Evolutionary conservation across 805 yeast species (phyloP).

Genomic region (Cyberlindnera misumaiensis): DNA sequence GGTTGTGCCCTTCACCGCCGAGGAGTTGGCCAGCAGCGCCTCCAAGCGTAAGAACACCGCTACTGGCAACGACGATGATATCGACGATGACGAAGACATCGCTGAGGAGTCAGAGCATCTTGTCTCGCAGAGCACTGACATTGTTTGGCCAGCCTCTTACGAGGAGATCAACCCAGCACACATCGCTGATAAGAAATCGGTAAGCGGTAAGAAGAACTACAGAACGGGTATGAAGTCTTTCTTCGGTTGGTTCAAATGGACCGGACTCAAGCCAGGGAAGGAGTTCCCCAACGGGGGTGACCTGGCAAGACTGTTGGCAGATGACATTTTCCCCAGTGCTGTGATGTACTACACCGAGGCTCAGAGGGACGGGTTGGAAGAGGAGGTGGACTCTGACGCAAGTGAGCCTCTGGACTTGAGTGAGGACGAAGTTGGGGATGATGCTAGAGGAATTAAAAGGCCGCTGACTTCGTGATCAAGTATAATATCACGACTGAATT

Average conservation of each 20-base stretch:
- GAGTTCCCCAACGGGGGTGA: conserved; percentile 77
- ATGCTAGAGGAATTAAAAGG: too few species aligned
- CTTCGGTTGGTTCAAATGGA: conserved; percentile 85
- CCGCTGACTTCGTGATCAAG: too few species aligned
- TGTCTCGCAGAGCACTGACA: conserved; percentile 43
- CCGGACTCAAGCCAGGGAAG: conserved; percentile 70
- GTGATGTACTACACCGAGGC: conserved; percentile 77
- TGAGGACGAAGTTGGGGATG: conserved; percentile 15
- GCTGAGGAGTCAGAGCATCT: conserved; percentile 44
- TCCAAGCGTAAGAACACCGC: conserved; percentile 12
- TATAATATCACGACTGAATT: too few species aligned
- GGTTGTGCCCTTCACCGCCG: conserved; percentile 25
- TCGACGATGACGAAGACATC: conserved; percentile 29
- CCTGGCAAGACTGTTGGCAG: conserved; percentile 62
- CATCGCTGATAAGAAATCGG: conserved; percentile 38
- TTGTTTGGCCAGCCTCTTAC: conserved; percentile 68
- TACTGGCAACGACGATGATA: conserved; percentile 12
- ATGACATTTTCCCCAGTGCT: conserved; percentile 81
- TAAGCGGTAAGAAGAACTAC: conserved; percentile 55
- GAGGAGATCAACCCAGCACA: conserved; percentile 46
- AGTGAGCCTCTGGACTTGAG: conserved; percentile 45
- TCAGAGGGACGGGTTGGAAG: conserved; percentile 51
- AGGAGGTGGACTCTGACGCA: conserved; percentile 45
- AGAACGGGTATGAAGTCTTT: conserved; percentile 74
- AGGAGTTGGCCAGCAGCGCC: conserved; percentile 6